Base-by-base conservation (phyloP, 108 stramenopile genomes). In the Stephanodiscus triporus region DNA sequence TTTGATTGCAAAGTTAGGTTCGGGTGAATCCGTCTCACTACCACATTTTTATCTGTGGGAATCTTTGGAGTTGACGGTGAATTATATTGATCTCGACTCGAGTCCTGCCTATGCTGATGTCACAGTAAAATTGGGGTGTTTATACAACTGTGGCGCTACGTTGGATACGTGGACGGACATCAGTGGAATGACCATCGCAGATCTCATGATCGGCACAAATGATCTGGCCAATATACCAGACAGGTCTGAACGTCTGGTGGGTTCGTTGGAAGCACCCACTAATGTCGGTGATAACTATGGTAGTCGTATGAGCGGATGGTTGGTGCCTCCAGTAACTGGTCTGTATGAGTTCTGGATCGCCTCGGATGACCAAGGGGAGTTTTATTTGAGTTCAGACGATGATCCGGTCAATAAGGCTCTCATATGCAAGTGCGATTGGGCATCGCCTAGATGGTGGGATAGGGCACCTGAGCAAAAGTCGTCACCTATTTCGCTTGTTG, bases 91-190 rank as follows among this genome's bases (percentile, higher is more conserved):
- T 19, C 48, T 49, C n/a, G 48, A 49, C 6, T 2, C 6, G 19
- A 7, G 6, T 49, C 48, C 48, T 6, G 48, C 81, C 4, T 67
- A 36, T 36, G 66, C 66, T 53, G 66, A 67, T 67, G 50, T 67
- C 36, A 67, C 66, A 34, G 66, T 37, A 19, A 67, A 53, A 53
- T 6, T 51, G 66, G 51, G 48, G 30, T 67, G 51, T 22, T 20
- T 49, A 9, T 4, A 32, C 47, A 49, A 66, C 26, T 61, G 60
- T 22, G 53, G n/a, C n/a, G n/a, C n/a, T n/a, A n/a, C n/a, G n/a
- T n/a, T n/a, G n/a, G n/a, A n/a, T n/a, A n/a, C n/a, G n/a, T n/a
- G n/a, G n/a, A n/a, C n/a, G n/a, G n/a, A n/a, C n/a, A n/a, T n/a
- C n/a, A n/a, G n/a, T n/a, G n/a, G n/a, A n/a, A 2, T 1, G 53